A percentile compares a stretch with the other conserved stretches of the same genome.
These are phyloP conservation scores for Eucalyptus pumila DNA, from an alignment of 345 rosid genomes.

Conservation along the genomic window DNA sequence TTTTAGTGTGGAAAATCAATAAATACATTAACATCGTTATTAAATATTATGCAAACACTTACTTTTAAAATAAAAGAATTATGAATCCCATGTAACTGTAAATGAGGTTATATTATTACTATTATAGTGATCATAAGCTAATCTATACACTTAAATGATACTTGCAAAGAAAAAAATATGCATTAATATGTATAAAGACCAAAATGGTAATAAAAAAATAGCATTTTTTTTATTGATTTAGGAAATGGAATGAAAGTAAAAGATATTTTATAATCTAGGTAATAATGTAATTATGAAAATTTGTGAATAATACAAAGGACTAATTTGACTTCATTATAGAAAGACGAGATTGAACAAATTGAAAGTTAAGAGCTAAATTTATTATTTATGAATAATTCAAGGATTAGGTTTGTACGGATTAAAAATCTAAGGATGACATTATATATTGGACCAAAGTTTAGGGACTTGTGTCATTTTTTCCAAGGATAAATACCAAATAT, in stretches of 20 bases:
- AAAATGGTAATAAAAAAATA: neutral
- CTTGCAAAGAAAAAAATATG: neutral
- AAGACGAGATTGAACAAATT: neutral
- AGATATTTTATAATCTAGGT: neutral
- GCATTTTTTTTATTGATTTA: neutral
- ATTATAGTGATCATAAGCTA: neutral
- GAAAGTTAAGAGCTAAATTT: neutral
- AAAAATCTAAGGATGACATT: neutral
- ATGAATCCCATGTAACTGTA: neutral
- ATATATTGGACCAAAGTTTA: neutral
- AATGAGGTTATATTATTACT: neutral
- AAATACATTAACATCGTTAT: neutral
- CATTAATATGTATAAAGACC: neutral
- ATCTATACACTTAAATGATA: neutral
- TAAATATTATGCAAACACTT: neutral
- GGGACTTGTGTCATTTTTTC: neutral
- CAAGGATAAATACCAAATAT: neutral
- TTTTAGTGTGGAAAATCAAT: neutral
- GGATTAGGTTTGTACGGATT: neutral
- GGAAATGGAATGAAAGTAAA: neutral
- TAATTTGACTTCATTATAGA: neutral
- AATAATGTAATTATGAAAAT: neutral
- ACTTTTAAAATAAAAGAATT: neutral
- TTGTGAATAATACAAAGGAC: neutral
- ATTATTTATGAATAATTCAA: neutral